Conservation (phyloP, 306 rosid species). For the Lotus japonicus region DNA sequence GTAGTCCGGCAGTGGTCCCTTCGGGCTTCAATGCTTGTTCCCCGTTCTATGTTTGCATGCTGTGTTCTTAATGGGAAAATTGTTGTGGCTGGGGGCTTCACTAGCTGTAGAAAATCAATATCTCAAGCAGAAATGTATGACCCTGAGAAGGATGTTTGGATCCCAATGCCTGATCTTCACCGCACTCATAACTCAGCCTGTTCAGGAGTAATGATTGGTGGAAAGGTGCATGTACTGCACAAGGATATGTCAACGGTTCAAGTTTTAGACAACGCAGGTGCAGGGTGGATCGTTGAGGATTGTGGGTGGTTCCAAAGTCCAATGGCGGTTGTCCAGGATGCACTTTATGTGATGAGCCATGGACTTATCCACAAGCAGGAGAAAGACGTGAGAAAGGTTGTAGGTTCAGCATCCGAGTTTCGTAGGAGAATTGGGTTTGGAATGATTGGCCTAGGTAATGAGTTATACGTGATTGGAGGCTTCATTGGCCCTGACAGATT, state of each 20-base stretch:
- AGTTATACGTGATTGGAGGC: slow-evolving; percentile 82
- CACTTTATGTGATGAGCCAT: slow-evolving; percentile 84
- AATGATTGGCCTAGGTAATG: slow-evolving; percentile 68
- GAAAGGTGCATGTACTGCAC: slow-evolving; percentile 84
- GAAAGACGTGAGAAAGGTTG: slow-evolving; percentile 36
- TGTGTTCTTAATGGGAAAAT: slow-evolving; percentile 87
- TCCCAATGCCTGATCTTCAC: slow-evolving; percentile 76
- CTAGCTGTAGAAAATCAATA: slow-evolving; percentile 85
- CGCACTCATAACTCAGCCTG: slow-evolving; percentile 90
- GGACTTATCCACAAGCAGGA: slow-evolving; percentile 63
- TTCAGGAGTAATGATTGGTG: slow-evolving; percentile 78
- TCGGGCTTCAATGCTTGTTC: slow-evolving; percentile 77
- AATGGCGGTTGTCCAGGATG: slow-evolving; percentile 69
- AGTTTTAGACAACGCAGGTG: slow-evolving; percentile 58
- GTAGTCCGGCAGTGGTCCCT: slow-evolving; percentile 72
- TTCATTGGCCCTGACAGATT: slow-evolving; percentile 73
- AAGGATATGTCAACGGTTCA: slow-evolving; percentile 85
- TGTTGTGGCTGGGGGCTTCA: slow-evolving; percentile 93
- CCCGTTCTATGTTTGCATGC: slow-evolving; percentile 97
- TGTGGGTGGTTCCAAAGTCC: slow-evolving; percentile 87
- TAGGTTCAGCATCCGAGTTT: slow-evolving; percentile 72
- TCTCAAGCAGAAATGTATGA: slow-evolving; percentile 95
- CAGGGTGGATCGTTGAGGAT: slow-evolving; percentile 73
- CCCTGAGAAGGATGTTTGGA: slow-evolving; percentile 79
- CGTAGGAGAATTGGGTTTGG: slow-evolving; percentile 81